Base-by-base conservation (phyloP, 495 filamentous ascomycete genomes). In the Terfezia claveryi region DNA sequence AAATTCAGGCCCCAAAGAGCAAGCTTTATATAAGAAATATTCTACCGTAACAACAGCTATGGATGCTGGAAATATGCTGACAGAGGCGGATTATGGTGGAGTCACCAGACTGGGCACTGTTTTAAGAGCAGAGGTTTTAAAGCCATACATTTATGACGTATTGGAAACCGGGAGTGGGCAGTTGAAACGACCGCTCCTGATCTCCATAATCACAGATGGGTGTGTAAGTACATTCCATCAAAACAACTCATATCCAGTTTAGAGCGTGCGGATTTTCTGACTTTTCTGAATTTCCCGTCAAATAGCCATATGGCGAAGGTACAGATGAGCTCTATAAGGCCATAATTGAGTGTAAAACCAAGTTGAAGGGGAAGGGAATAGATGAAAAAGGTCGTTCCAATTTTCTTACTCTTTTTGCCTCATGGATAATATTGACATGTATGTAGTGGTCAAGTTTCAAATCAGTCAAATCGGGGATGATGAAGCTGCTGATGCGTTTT, bases 401-500 rank as follows among this genome's bases (percentile, higher is more conserved):
- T 20, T 20, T 23, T 46, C 41, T 16, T 46, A 16, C 41, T 1
- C 41, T 12, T 46, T 16, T 12, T 20, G 20, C 20, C 20, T 20
- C 20, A 20, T 20, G 20, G 20, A 20, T 20, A 20, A 51, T 12
- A 27, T 20, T 51, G 23, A 51, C 23, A 51, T 51, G 23, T 12
- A 17, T 44, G 16, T 36, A 53, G 52, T 37, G 1, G 52, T 53
- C 52, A 27, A 8, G 10, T 53, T 53, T 32, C 52, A 53, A 36
- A 53, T 53, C 16, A 53, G 27, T 32, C 52, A 53, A 36, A 53
- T 53, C 17, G 52, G 52, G 14, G 27, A 53, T 17, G 52, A 53
- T 36, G 17, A 20, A 14, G 52, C 8, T 17, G 52, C 52, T 10
- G 4, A 53, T 14, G 52, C 8, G 17, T 53, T 53, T 37, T 4